These are phyloP conservation scores for Solanum sejunctum DNA, from an alignment of 257 asterid genomes.

Conservation along the genomic window DNA sequence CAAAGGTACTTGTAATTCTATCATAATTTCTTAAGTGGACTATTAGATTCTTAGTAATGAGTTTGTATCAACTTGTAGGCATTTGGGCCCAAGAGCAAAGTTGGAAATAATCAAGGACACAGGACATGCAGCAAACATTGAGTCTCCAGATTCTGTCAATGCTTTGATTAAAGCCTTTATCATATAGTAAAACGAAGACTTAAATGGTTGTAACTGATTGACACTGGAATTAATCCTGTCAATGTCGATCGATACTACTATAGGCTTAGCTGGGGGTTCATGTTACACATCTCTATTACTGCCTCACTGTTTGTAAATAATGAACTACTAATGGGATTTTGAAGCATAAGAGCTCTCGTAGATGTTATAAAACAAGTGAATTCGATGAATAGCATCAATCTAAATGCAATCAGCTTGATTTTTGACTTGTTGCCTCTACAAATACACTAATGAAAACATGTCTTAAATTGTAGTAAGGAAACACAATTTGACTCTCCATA, in stretches of 20 bases:
- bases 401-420: background rate
- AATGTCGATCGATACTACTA: background rate
- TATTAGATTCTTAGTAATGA: background rate
- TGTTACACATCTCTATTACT: background rate
- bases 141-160: conserved; percentile 37
- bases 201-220: background rate
- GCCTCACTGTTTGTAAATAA: background rate
- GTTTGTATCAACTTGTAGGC: conserved; percentile 19
- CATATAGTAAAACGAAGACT: background rate
- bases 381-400: background rate
- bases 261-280: background rate
- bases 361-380: background rate
- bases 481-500: background rate
- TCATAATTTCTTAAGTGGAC: background rate
- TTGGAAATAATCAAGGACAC: conserved; percentile 39
- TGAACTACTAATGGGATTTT: background rate
- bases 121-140: conserved; percentile 62
- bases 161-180: conserved; percentile 31
- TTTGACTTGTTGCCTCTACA: background rate
- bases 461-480: background rate
- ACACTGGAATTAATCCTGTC: background rate
- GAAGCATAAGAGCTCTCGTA: background rate
- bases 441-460: background rate
- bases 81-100: conserved; percentile 35
- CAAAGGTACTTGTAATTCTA: conserved; percentile 23